A percentile compares a stretch with the other conserved stretches of the same genome.
These are phyloP conservation scores for Rhodomyrtus tomentosa DNA, from an alignment of 345 rosid genomes.

Conservation along the genomic window DNA sequence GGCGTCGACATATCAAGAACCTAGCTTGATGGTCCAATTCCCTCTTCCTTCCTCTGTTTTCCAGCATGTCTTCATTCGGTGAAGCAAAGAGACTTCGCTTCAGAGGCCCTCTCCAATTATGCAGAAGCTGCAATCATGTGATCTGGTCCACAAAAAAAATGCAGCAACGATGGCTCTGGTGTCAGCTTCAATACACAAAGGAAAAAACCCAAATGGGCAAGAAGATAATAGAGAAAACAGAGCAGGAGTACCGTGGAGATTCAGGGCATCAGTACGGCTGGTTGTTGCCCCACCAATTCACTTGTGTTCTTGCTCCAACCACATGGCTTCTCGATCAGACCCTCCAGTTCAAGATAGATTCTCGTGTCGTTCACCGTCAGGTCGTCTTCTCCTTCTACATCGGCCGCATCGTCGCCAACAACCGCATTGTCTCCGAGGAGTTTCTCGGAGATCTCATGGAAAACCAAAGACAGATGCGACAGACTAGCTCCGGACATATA, in stretches of 20 bases:
- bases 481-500: background rate
- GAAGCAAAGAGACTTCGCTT: background rate
- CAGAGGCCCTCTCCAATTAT: background rate
- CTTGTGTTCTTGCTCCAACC: conserved; percentile 9
- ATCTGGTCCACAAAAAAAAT: background rate
- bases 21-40: background rate
- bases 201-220: background rate
- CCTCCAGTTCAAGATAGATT: conserved; percentile 26
- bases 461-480: background rate
- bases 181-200: background rate
- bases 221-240: background rate
- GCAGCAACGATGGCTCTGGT: background rate
- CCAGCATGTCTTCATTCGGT: background rate
- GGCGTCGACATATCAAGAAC: background rate
- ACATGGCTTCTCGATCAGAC: conserved; percentile 20
- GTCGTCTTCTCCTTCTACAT: background rate
- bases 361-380: conserved; percentile 9
- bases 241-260: background rate
- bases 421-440: conserved; percentile 4
- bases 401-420: background rate
- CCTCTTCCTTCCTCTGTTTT: background rate
- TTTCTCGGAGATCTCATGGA: conserved; percentile 8
- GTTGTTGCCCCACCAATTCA: conserved; percentile 17
- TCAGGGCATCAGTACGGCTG: conserved; percentile 4
- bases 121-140: background rate